Base-by-base conservation (phyloP, 1,284 basidiomycete genomes). In the Ceratobasidium sp. region DNA sequence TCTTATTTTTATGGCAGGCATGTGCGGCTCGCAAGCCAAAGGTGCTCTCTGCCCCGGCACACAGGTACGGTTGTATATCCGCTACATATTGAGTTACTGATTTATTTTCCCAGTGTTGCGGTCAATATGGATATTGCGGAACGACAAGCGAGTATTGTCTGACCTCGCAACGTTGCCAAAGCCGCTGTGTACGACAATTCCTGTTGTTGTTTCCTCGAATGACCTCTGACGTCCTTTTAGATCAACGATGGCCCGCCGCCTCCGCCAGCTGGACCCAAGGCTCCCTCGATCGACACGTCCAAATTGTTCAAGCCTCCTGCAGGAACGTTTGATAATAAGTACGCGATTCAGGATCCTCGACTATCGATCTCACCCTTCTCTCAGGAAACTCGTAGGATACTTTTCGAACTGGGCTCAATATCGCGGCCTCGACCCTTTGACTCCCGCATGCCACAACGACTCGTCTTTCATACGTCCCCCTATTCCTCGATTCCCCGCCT, bases 41-140 rank as follows among this genome's bases (percentile, higher is more conserved):
- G 68, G 68, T 29, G 68, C 56, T 0, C 68, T 70, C 52, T 70
- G 52, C 29, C 61, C 61, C 34, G 37, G 19, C 17, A 64, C 40
- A 34, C 61, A 64, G 61, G 61, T 64, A n/a, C n/a, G n/a, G n/a
- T n/a, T n/a, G n/a, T n/a, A n/a, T 3, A 8, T 25, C 7, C n/a
- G n/a, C n/a, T n/a, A n/a, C n/a, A n/a, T n/a, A n/a, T n/a, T n/a
- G n/a, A 19, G 22, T 29, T 9, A 49, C 29, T 68, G 5, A 51
- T 22, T 8, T n/a, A 19, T n/a, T n/a, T n/a, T 51, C n/a, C 4
- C 43, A 44, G 52, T 52, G 56, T 29, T 54, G 37, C 29, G 51
- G 68, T 9, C 68, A 70, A 44, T 70, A 52, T n/a, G 68, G 68
- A 44, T 70, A 56, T 37, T 70, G 68, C 37, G 68, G 68, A 22